Evolutionary conservation across 345 rosid genomes (phyloP), one percentile per base, ranked within the genome.

Genomic region (Eucalyptus coolabah): DNA sequence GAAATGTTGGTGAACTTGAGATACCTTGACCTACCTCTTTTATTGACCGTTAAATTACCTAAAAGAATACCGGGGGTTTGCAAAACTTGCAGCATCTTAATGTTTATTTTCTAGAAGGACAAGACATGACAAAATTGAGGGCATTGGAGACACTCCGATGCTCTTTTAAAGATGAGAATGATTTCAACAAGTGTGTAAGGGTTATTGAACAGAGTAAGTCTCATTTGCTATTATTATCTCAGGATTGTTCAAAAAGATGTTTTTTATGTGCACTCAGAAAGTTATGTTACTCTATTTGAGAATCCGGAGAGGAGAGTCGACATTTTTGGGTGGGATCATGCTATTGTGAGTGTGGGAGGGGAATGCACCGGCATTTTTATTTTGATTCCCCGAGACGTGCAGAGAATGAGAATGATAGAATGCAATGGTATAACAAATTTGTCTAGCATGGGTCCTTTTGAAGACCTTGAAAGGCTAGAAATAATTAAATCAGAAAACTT

Each of bases 241-340:
- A 5, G 44, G 7, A 42, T 42, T 7, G 44, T 42, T 42, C 44
- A 42, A 42, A 42, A 42, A 6, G 44, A 42, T 42, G 7, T 42
- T 6, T 7, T 7, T 45, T 9, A 2, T 50, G 23, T n/a, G n/a
- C n/a, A n/a, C n/a, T n/a, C n/a, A 2, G 1, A 17, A 0, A 0
- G 4, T 18, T 0, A 4, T 49, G 2, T 7, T 53, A 19, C 9
- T 54, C 12, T 2, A 54, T 0, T 65, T 30, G 34, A 4, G 5
- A 7, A 65, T 65, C 0, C 0, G 16, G 9, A 1, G 3, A 65
- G 72, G 72, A 0, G 0, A 6, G 72, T 65, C 19, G 0, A 0
- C 9, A 65, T 65, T n/a, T 2, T 0, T 0, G 9, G 2, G 5
- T n/a, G 37, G 18, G n/a, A 1, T 65, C 72, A n/a, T 65, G 72